Evolutionary conservation across 345 rosid genomes (phyloP).

Genomic region (Acer saccharum): DNA sequence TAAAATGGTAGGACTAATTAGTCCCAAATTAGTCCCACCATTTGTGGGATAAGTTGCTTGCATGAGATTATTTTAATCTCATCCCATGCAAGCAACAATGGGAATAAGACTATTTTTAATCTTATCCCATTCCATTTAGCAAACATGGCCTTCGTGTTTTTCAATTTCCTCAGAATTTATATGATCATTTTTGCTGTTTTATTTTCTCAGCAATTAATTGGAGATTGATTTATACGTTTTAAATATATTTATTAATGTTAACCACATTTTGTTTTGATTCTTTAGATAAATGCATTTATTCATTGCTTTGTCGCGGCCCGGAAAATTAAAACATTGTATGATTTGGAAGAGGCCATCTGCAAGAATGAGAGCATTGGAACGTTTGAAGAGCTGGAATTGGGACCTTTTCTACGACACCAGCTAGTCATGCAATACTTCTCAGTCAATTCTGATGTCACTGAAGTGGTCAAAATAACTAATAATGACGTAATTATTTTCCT

Average conservation of each 20-base stretch:
- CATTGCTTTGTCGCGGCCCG: conserved; percentile 77
- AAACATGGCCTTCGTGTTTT: background rate
- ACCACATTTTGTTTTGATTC: conserved; percentile 1
- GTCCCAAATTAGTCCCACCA: too few relatives aligned
- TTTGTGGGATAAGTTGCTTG: too few relatives aligned
- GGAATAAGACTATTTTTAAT: too few relatives aligned
- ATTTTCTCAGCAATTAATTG: background rate
- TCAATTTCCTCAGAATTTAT: conserved; percentile 2
- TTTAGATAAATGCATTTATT: conserved; percentile 82
- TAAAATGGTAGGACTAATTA: too few relatives aligned
- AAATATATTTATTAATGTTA: background rate
- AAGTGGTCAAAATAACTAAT: conserved; percentile 59
- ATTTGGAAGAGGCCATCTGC: conserved; percentile 76
- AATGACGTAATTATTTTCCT: conserved; percentile 62
- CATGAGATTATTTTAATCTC: too few relatives aligned
- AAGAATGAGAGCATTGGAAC: conserved; percentile 60
- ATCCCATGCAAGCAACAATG: too few relatives aligned
- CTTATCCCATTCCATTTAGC: too few relatives aligned
- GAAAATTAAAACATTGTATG: conserved; percentile 67
- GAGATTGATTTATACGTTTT: background rate
- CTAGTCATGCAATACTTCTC: conserved; percentile 70
- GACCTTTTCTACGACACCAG: conserved; percentile 71
- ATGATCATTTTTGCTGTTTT: background rate
- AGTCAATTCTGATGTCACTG: conserved; percentile 35
- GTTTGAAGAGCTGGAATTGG: conserved; percentile 72